Evolutionary conservation across 495 filamentous ascomycete species (phyloP).

Genomic region (Penicillium lagena): DNA sequence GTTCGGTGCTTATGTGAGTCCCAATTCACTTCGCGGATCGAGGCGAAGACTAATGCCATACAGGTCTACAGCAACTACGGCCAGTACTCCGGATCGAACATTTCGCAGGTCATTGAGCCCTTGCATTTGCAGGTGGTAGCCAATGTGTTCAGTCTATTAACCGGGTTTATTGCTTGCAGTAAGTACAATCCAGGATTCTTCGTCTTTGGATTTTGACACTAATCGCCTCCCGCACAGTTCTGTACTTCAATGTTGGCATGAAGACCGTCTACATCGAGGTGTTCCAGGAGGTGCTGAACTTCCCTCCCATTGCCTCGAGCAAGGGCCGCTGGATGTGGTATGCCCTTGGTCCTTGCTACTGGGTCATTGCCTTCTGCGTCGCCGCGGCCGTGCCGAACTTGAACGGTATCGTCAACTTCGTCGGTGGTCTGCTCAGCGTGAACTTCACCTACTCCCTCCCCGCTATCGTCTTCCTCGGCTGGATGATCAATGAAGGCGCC

Average conservation of each 20-base stretch:
- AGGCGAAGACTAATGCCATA: too few relatives aligned
- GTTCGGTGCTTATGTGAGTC: constrained; percentile 43
- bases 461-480: constrained; percentile 33
- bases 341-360: constrained; percentile 48
- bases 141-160: constrained; percentile 48
- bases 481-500: constrained; percentile 33
- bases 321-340: constrained; percentile 45
- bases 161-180: constrained; percentile 43
- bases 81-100: constrained; percentile 42
- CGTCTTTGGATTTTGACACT: too few relatives aligned
- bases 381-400: constrained; percentile 36
- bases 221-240: not conserved
- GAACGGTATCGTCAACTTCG: constrained; percentile 34
- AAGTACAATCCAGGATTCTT: too few relatives aligned
- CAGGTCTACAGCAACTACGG: constrained; percentile 28
- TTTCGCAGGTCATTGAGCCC: constrained; percentile 43
- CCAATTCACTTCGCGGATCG: too few relatives aligned
- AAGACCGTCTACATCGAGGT: constrained; percentile 56
- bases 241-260: constrained; percentile 53
- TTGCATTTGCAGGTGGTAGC: constrained; percentile 46
- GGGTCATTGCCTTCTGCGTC: constrained; percentile 44
- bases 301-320: constrained; percentile 39
- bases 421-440: constrained; percentile 23
- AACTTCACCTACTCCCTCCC: constrained; percentile 45
- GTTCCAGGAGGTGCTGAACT: constrained; percentile 42